Evolutionary conservation across 1,284 basidiomycete genomes (phyloP), one percentile per base, ranked within the genome.

Genomic region (Leucoagaricus sp.): DNA sequence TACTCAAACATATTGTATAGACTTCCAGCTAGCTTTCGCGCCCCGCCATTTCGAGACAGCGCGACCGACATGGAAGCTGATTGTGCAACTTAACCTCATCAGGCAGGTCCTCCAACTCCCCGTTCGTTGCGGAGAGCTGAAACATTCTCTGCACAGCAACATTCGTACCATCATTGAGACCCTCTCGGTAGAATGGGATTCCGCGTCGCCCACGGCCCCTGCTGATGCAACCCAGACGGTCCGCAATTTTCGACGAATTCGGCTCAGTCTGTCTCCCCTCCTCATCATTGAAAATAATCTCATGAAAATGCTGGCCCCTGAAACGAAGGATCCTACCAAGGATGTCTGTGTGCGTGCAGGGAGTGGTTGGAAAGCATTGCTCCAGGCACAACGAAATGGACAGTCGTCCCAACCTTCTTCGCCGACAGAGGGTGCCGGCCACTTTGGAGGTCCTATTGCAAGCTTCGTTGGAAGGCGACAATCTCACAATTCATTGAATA

Each of bases 41-140:
- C 87, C 85, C 0, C 73, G 72, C 19, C 78, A 82, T 56, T 87
- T 88, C 56, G 78, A 79, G 50, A 73, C 66, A 42, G 85, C 89
- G 59, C 75, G 81, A 19, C 65, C 73, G 0, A 76, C 81, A 10
- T 89, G 87, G 86, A 80, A 77, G 58, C 78, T 80, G 12, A 78
- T 89, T 54, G 79, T 89, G 28, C 84, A 89, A 60, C 78, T 89
- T 44, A 89, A 89, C 64, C 69, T 89, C 59, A 86, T 89, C 57
- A 72, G 80, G 82, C 86, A 58, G 13, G 75, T 67, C 36, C 9
- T 26, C 15, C 26, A 44, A 13, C 36, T 40, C 36, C 21, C 8
- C 28, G 13, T 23, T n/a, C 9, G 26, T 4, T 23, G 28, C 17
- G n/a, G n/a, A n/a, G 28, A 28, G n/a, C 25, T 42, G 49, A 51